A percentile compares a stretch with the other conserved stretches of the same genome.
These are phyloP conservation scores for Zoysia japonica DNA, from an alignment of 176 grass and related monocot species.

Conservation along the genomic window DNA sequence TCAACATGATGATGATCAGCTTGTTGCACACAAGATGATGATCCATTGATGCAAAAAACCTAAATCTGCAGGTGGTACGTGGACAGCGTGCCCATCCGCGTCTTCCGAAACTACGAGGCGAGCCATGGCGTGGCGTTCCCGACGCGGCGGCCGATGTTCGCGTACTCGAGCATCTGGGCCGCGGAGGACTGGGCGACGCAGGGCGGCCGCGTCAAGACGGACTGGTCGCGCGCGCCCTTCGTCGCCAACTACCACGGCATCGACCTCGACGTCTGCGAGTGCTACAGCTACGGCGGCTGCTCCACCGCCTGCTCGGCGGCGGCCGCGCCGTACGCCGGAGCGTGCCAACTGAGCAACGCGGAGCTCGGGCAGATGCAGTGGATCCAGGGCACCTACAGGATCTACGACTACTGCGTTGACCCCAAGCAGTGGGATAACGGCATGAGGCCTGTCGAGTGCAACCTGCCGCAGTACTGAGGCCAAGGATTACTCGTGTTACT, in stretches of 20 bases:
- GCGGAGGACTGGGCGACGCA: conserved; percentile 79
- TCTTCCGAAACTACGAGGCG: conserved; percentile 56
- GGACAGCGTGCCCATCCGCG: conserved; percentile 50
- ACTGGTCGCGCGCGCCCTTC: conserved; percentile 69
- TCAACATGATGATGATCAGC: too few relatives aligned
- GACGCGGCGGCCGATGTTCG: conserved; percentile 52
- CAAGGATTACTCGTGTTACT: not conserved
- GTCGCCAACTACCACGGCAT: conserved; percentile 57
- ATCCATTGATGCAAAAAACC: too few relatives aligned
- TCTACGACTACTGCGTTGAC: not conserved
- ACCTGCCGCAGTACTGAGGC: conserved; percentile 30
- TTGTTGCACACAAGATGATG: too few relatives aligned
- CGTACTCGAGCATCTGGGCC: conserved; percentile 78
- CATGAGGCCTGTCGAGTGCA: conserved; percentile 46
- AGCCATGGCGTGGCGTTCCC: conserved; percentile 56
- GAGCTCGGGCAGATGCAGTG: not conserved
- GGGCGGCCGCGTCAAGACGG: conserved; percentile 55
- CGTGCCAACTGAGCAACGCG: not conserved
- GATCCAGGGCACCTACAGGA: not conserved
- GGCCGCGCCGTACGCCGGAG: too few relatives aligned
- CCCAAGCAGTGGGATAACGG: conserved; percentile 16
- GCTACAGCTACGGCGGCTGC: not conserved
- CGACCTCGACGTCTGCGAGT: conserved; percentile 56
- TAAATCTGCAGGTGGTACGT: conserved; percentile 51
- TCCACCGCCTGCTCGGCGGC: not conserved